A percentile compares a stretch with the other conserved stretches of the same genome.
Evolutionary conservation across 2,329 filamentous ascomycete genomes (phyloP).

Genomic region (Fusarium dimerum): DNA sequence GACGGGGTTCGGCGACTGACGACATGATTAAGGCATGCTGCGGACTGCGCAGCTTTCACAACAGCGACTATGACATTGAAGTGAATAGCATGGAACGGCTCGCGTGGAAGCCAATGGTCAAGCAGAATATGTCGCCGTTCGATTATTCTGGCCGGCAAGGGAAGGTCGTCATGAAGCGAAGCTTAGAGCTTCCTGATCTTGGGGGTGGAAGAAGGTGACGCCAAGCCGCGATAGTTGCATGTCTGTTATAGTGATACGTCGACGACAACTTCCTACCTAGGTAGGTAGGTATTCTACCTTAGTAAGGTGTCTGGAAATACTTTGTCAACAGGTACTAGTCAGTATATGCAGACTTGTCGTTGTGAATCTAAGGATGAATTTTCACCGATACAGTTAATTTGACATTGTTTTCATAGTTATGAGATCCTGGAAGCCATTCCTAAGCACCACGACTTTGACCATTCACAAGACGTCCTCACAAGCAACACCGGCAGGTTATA

Average conservation of each 20-base stretch:
- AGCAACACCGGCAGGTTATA: neutral
- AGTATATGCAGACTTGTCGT: no score
- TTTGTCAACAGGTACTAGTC: no score
- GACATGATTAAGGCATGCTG: conserved; percentile 35
- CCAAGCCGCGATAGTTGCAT: conserved; percentile 30
- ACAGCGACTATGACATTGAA: conserved; percentile 21
- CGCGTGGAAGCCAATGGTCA: neutral
- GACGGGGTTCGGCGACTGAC: conserved; percentile 39
- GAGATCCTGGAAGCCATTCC: no score
- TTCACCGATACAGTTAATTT: no score
- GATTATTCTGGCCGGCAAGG: neutral
- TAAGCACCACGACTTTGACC: no score
- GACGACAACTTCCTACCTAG: no score
- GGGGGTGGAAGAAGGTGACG: conserved; percentile 8
- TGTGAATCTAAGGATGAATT: no score
- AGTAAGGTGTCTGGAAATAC: no score
- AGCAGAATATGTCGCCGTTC: neutral
- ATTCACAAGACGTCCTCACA: no score
- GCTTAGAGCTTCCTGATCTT: conserved; percentile 19
- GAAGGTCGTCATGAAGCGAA: conserved; percentile 24
- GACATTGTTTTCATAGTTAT: no score
- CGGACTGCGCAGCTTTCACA: conserved; percentile 13
- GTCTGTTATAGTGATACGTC: conserved; percentile 21
- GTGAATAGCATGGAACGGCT: conserved; percentile 1
- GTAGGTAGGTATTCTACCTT: no score